Evolutionary conservation across 140 eudicot species (phyloP).

Genomic region (Cichorium intybus): DNA sequence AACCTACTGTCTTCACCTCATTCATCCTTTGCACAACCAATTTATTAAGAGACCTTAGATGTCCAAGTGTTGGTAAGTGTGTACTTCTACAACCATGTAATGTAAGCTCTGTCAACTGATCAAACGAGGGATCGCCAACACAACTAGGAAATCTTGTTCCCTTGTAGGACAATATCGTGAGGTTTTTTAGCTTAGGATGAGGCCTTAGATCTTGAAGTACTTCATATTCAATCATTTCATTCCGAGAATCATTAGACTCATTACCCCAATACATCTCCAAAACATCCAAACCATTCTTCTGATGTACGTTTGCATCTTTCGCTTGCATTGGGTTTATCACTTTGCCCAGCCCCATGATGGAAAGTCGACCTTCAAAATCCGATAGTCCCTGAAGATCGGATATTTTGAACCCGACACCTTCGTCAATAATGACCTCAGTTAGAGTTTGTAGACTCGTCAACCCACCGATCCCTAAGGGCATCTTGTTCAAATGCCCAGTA

Average conservation of each 20-base stretch:
- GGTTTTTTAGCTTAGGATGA: slow-evolving; percentile 22
- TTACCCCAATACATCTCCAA: slow-evolving; percentile 41
- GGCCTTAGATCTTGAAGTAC: slow-evolving; percentile 36
- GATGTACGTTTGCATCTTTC: slow-evolving; percentile 29
- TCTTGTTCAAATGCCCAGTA: slow-evolving; percentile 25
- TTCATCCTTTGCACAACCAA: slow-evolving; percentile 33
- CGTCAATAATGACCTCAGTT: slow-evolving; percentile 23
- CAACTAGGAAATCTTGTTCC: slow-evolving; percentile 54
- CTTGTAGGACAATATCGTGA: slow-evolving; percentile 22
- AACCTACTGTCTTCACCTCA: slow-evolving; percentile 29
- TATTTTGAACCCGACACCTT: slow-evolving; percentile 14
- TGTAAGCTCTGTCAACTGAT: slow-evolving; percentile 16
- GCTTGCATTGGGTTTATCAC: slow-evolving; percentile 28
- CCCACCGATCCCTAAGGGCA: slow-evolving; percentile 32
- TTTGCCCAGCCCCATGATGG: slow-evolving; percentile 36
- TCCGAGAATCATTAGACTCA: slow-evolving; percentile 13
- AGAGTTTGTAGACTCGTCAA: slow-evolving; percentile 31
- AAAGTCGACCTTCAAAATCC: slow-evolving; percentile 37
- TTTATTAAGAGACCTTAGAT: slow-evolving; percentile 32
- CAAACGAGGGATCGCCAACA: slow-evolving; percentile 39
- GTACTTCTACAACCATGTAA: slow-evolving; percentile 34
- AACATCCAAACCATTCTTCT: slow-evolving; percentile 25
- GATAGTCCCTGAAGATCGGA: slow-evolving; percentile 33
- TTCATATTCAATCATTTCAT: slow-evolving; percentile 10
- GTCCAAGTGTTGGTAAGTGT: slow-evolving; percentile 48